Base-by-base conservation (phyloP, 164 flowering plant species). In the Magnolia officinalis region DNA sequence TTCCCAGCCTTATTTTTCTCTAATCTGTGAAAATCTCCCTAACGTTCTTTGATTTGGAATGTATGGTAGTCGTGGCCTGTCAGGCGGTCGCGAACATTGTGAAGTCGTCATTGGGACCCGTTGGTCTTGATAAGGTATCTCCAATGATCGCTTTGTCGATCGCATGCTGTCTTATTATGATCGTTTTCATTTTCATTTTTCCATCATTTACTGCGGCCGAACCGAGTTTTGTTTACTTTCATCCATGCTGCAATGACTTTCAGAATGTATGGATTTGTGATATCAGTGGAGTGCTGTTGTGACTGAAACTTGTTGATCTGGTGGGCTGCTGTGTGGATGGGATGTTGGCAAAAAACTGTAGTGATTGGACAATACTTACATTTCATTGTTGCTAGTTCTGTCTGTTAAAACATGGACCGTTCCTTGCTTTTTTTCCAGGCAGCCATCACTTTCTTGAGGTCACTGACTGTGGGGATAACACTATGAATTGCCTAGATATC, bases 91-190 rank as follows among this genome's bases (percentile, higher is more conserved):
- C 98, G 2, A 93, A 96, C 76, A 93, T 96, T 13, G 98, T 94
- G 1, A 94, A 94, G 79, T 86, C 98, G 5, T 94, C 99, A 0
- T 90, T 94, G 10, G 98, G 99, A 29, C 99, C 98, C 2, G 98
- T 94, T 70, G 99, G 99, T 5, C 92, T 93, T 31, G 99, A 96
- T 85, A 96, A 94, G 97, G 98, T 91, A 76, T 29, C 6, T 8
- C 50, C 2, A 7, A 10, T 29, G 14, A 45, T 19, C 29, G 8
- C 20, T 31, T n/a, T 6, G 19, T 64, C n/a, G 67, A 64, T 64
- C 4, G 10, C 9, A 64, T 64, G 67, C 67, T 68, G 18, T 67
- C 9, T 23, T 66, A 20, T 66, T 13, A 3, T 5, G 0, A 4
- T 13, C 19, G 2, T 10, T 4, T 67, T 29, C 6, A 8, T 11